Conservation (phyloP, 371 early-diverging fungal genomes). For the Neoconidiobolus thromboides region DNA sequence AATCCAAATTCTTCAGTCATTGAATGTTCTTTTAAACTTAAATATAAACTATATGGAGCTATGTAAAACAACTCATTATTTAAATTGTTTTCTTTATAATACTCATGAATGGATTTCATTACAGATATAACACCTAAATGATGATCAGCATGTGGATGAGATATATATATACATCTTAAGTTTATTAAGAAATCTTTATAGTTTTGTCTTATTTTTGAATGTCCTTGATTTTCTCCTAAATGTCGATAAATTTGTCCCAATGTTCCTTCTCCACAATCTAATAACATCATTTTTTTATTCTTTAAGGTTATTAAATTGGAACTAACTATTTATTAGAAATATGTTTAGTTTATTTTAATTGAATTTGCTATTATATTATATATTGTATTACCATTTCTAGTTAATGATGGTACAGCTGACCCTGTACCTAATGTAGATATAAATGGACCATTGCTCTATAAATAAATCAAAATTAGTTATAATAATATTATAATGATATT, state of each 20-base stretch:
- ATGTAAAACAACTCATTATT: conserved; percentile 23
- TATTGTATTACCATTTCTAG: conserved; percentile 42
- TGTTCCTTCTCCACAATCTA: conserved; percentile 98
- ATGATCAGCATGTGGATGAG: conserved; percentile 98
- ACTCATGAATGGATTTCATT: conserved; percentile 27
- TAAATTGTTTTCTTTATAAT: conserved; percentile 6
- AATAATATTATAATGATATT: too few species aligned
- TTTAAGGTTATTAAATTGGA: conserved; percentile 55
- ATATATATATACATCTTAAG: conserved; percentile 70
- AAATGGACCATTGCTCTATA: conserved; percentile 8
- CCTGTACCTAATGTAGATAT: conserved; percentile 87
- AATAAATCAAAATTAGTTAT: too few species aligned
- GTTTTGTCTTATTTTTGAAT: background rate
- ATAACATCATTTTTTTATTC: conserved; percentile 38
- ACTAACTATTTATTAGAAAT: conserved; percentile 26
- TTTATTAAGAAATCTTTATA: conserved; percentile 21
- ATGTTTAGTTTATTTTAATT: too few species aligned
- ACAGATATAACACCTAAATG: conserved; percentile 78
- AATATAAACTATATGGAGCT: conserved; percentile 21
- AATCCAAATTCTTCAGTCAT: conserved; percentile 18
- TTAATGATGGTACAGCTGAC: conserved; percentile 87
- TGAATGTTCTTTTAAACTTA: conserved; percentile 28
- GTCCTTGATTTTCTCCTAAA: conserved; percentile 26
- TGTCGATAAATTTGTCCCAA: conserved; percentile 72
- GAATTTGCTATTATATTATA: too few species aligned